A percentile compares a stretch with the other conserved stretches of the same genome.
Evolutionary conservation across 805 yeast species (phyloP).

Genomic region (Kregervanrija fluxuum): DNA sequence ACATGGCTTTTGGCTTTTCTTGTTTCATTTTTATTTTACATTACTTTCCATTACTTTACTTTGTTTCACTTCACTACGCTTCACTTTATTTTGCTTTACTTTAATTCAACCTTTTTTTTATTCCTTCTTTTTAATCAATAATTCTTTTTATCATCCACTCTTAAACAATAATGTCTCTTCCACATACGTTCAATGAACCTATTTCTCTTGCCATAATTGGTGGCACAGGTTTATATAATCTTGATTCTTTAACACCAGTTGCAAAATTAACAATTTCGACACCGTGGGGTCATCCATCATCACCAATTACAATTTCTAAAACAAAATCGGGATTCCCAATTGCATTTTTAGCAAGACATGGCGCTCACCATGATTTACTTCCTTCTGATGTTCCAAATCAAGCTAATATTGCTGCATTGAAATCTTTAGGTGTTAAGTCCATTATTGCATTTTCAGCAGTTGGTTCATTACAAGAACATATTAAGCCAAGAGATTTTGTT

Average conservation of each 20-base stretch:
- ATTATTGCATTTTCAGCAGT: slow-evolving; percentile 93
- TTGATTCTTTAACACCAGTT: slow-evolving; percentile 76
- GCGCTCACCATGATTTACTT: slow-evolving; percentile 77
- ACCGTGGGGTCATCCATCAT: slow-evolving; percentile 97
- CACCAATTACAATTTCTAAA: slow-evolving; percentile 85
- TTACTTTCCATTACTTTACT: no score
- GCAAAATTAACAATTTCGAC: slow-evolving; percentile 77
- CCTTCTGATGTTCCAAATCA: slow-evolving; percentile 90
- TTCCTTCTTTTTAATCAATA: neutral
- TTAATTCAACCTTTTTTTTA: neutral
- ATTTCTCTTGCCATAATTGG: slow-evolving; percentile 88
- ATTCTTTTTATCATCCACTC: neutral
- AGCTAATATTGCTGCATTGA: slow-evolving; percentile 95
- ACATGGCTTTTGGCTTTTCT: no score
- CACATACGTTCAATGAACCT: slow-evolving; percentile 52
- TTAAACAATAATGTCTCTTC: slow-evolving; percentile 18
- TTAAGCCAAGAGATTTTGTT: slow-evolving; percentile 94
- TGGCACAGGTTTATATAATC: slow-evolving; percentile 93
- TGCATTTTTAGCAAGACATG: slow-evolving; percentile 95
- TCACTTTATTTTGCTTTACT: neutral
- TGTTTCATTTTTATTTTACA: no score
- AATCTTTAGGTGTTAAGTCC: slow-evolving; percentile 77
- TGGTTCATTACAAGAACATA: slow-evolving; percentile 85
- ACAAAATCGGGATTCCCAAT: slow-evolving; percentile 73
- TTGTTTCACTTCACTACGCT: neutral